Evolutionary conservation across 2,329 filamentous ascomycete species (phyloP), one percentile per base, ranked within the genome.

Genomic region (Aspergillus fischeri): DNA sequence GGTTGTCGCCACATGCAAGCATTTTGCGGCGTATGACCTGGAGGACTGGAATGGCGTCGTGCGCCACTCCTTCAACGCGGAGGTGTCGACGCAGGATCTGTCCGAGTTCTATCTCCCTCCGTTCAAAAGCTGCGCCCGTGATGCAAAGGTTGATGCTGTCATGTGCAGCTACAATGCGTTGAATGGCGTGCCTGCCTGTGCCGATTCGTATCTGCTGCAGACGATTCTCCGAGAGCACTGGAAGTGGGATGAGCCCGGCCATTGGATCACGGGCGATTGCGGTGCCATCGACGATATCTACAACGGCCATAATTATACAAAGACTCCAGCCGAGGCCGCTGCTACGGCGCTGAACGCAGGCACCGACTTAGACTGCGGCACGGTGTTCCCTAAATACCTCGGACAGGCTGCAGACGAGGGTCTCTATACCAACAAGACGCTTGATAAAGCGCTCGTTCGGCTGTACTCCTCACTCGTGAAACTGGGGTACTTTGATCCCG

Each of bases 21-120:
- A 85, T 65, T 84, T 76, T 53, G 81, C 80, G 0, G 82, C 74
- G 0, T 83, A 85, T 62, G 82, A 85, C 67, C 61, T 82, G 2
- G 82, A 84, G 64, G 63, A 66, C 42, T 70, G 82, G 0, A 73
- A 79, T 8, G 78, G 85, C 52, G 74, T 76, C 4, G 71, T 75
- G 49, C 55, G 55, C n/a, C 53, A 57, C 38, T 8, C 27, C 7
- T 57, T 54, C 38, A 21, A 51, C n/a, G 51, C 55, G 3, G 3
- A 47, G 14, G 52, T 57, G 9, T 51, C 55, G 1, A n/a, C 52
- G 11, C 85, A 88, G 63, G 86, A 89, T 61, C 72, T 89, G 11
- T 78, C 79, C 1, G 86, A 88, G 63, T 89, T 87, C 70, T 88
- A 87, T 64, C 74, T 87, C 45, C 83, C 81, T 1, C 78, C 84